Percentiles rank a stretch among this genome's conserved stretches.
Conservation (phyloP, 495 filamentous ascomycete species). For the Chaetomidium leptoderma region DNA sequence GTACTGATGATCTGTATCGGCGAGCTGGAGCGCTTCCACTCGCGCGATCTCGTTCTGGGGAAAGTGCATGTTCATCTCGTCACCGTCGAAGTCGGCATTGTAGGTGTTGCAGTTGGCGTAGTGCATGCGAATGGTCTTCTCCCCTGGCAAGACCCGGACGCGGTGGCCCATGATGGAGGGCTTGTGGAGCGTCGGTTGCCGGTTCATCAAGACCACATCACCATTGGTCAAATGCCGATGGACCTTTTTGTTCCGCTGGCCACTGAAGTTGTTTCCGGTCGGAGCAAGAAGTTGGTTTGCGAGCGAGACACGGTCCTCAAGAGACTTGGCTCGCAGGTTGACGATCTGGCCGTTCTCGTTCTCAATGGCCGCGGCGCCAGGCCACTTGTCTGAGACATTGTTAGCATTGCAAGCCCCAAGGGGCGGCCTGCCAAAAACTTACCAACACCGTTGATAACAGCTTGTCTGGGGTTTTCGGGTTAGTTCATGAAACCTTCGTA, state of each 20-base stretch:
- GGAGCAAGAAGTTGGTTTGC: conserved; percentile 93
- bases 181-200: conserved; percentile 98
- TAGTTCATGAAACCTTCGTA: too few relatives aligned
- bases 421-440: conserved; percentile 74
- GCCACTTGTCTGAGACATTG: conserved; percentile 67
- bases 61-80: conserved; percentile 99
- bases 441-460: conserved; percentile 90
- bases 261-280: conserved; percentile 66
- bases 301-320: conserved; percentile 76
- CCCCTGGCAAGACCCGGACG: conserved; percentile 83
- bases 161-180: conserved; percentile 99
- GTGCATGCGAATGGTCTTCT: conserved; percentile 98
- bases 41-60: conserved; percentile 94
- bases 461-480: conserved; percentile 50
- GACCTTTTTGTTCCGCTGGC: conserved; percentile 89
- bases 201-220: conserved; percentile 97
- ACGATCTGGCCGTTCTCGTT: conserved; percentile 91
- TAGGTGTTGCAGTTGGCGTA: conserved; percentile 99
- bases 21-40: conserved; percentile 84
- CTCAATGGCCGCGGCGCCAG: conserved; percentile 89
- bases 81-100: conserved; percentile 99
- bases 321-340: conserved; percentile 76
- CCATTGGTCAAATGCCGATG: conserved; percentile 93
- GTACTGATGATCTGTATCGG: conserved; percentile 96
- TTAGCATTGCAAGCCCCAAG: neutral